Conservation (phyloP, 495 filamentous ascomycete genomes). For the Staphylotrichum tortipilum region DNA sequence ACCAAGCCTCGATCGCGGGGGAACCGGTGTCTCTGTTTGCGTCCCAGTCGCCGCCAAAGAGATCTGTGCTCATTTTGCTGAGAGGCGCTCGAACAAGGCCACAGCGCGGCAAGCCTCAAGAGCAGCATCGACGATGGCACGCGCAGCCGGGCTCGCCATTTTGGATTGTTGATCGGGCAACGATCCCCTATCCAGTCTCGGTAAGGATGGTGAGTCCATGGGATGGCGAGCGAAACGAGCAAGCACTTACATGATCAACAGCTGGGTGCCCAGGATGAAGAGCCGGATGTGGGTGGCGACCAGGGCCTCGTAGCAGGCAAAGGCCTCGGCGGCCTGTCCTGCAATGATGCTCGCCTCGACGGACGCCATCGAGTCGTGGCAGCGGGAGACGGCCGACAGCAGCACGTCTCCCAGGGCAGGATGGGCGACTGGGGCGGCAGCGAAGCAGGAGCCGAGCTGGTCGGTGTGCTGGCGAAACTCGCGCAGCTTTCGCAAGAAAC, state of each 20-base stretch:
- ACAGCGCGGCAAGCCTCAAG: not conserved
- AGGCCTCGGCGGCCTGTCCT: not conserved
- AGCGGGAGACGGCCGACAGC: not conserved
- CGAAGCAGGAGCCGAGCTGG: conserved; percentile 1
- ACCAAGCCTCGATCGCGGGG: too few species aligned
- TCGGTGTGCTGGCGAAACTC: conserved; percentile 5
- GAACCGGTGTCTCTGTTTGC: too few species aligned
- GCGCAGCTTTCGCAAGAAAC: conserved; percentile 3
- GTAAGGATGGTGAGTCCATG: too few species aligned
- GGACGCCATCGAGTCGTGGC: not conserved
- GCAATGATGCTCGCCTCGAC: not conserved
- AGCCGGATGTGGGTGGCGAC: not conserved
- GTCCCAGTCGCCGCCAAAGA: too few species aligned
- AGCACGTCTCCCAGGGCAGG: not conserved
- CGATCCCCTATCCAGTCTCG: not conserved
- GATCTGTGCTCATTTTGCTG: not conserved
- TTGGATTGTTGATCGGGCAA: conserved; percentile 1
- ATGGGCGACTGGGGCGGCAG: not conserved
- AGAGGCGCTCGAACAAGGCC: not conserved
- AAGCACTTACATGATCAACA: conserved; percentile 1
- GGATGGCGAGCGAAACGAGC: not conserved
- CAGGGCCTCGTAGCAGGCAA: not conserved
- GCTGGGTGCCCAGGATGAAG: not conserved
- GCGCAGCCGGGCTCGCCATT: not conserved
- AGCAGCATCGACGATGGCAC: not conserved